Base-by-base conservation (phyloP, 208 protist genomes). In the Naegleria gruberi region DNA sequence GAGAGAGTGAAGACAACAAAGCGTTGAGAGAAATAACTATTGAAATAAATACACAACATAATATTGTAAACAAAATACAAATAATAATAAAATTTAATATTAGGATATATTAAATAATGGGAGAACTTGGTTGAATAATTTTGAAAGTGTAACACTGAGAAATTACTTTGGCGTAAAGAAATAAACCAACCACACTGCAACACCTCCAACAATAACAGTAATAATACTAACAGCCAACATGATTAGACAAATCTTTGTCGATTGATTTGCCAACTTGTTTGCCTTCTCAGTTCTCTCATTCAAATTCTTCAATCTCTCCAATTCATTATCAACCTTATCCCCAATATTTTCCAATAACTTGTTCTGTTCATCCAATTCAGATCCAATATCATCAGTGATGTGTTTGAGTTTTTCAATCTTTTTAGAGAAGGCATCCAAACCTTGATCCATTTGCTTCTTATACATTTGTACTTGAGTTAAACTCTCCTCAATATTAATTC, bases 381-480 rank as follows among this genome's bases (percentile, higher is more conserved):
- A 34, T 2, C 40, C 37, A 10, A 82, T 82, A 43, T 34, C 30
- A 4, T 43, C 74, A 17, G 74, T 19, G 15, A 82, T 82, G 74
- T 82, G 15, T 82, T 82, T 82, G 34, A 82, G 40, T 15, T 82
- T 82, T 6, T 82, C 74, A 42, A 82, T 82, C 37, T 82, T 82
- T 34, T 82, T 82, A 82, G 23, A 17, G 40, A 82, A 82, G 23
- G 17, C 34, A 41, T 82, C 74, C 1, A 82, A 30, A 43, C 74
- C 74, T 82, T 82, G 30, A 82, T 82, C 40, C 74, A 82, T 82
- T 82, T 82, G 34, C 34, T 82, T 34, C 34, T 82, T 82, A 82
- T 82, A 43, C 74, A 43, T 82, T 8, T 34, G 10, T 15, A 82
- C 74, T 17, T 43, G 30, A 2, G 30, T 34, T 3, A 82, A 3